Percentiles rank a stretch among this genome's conserved stretches.
Conservation (phyloP, 306 rosid species). For the Oemleria cerasiformis region DNA sequence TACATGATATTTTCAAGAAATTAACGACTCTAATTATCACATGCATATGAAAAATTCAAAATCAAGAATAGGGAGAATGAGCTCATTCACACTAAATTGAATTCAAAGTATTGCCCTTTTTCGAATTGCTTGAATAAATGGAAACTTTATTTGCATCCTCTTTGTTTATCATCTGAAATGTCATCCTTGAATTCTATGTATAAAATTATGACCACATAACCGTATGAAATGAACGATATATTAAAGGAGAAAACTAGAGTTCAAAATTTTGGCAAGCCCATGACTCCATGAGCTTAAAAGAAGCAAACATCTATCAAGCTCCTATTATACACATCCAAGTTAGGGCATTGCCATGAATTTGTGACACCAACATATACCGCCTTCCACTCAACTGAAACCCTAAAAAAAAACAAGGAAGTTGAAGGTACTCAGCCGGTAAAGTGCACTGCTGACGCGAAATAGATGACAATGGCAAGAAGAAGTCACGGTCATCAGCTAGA, state of each 20-base stretch:
- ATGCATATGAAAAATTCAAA: too few species aligned
- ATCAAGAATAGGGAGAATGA: too few species aligned
- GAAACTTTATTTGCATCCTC: background rate
- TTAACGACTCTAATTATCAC: too few species aligned
- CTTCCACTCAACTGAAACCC: conserved; percentile 10
- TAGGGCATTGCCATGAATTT: background rate
- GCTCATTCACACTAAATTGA: too few species aligned
- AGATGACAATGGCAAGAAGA: conserved; percentile 35
- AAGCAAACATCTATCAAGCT: conserved; percentile 1
- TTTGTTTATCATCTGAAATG: background rate
- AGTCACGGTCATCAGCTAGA: background rate
- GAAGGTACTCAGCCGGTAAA: conserved; percentile 24
- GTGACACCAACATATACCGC: too few species aligned
- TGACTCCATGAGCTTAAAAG: background rate
- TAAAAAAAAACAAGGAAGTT: conserved; percentile 28
- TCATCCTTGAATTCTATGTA: background rate
- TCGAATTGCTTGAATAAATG: background rate
- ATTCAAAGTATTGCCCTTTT: too few species aligned
- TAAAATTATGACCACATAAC: background rate
- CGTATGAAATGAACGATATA: background rate
- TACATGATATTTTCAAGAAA: too few species aligned
- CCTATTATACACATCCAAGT: conserved; percentile 11
- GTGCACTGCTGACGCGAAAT: conserved; percentile 32
- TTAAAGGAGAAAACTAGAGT: background rate
- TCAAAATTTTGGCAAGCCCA: background rate